Evolutionary conservation across 371 early-diverging fungal genomes (phyloP), one percentile per base, ranked within the genome.

Genomic region (Mortierella sp.): DNA sequence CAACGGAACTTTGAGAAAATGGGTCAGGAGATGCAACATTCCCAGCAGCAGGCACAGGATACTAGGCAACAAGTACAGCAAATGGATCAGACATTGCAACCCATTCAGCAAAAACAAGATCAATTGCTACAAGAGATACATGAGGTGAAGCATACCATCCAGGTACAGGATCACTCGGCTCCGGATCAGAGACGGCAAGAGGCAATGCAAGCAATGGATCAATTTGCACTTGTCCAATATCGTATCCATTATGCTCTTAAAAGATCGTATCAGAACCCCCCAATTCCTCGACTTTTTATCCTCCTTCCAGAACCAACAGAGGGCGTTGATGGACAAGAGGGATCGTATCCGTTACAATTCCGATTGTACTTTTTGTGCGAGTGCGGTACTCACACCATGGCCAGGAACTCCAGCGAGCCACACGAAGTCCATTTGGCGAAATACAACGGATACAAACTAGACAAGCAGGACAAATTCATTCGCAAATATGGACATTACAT

Each of bases 271-370:
- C 53, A 68, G 28, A 62, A 68, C 58, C 43, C 56, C 16, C 62
- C 62, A 0, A 52, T 68, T 2, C 69, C 69, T 13, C n/a, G 69
- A 0, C 34, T 68, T 6, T 68, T 68, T 23, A 68, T 68, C 42
- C 47, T 68, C 26, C 56, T 68, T 9, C 69, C 69, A 55, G 55
- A 19, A 6, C 31, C 38, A 27, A 26, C 10, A 23, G 23, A 24
- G 2, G 23, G 8, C 3, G 2, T 18, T 8, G 48, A 48, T 13
- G 23, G 10, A 2, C 7, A 10, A 5, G 7, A 23, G 23, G 23
- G 23, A 19, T 5, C 26, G 13, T 19, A 21, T 10, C 3, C 48
- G 2, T 23, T 23, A 13, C 19, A 10, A 3, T 48, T 48, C 23
- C 48, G 48, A 26, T 24, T 48, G 26, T 26, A 21, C 48, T 48